Evolutionary conservation across 2,329 filamentous ascomycete genomes (phyloP).

Genomic region (Microsporum ferrugineum): DNA sequence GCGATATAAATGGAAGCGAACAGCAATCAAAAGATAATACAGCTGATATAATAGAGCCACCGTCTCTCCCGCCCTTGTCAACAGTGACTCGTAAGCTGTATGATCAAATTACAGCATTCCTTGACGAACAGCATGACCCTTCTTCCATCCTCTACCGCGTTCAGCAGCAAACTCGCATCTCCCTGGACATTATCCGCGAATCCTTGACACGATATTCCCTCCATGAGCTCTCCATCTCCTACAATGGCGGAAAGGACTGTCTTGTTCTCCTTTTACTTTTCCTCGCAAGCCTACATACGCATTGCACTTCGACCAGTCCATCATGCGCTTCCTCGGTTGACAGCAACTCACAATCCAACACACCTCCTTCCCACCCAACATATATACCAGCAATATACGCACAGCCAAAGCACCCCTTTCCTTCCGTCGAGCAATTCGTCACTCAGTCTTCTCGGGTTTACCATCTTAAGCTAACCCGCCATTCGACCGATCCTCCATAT

Average conservation of each 20-base stretch:
- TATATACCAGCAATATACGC: conserved; percentile 80
- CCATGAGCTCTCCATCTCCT: conserved; percentile 74
- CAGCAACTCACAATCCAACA: background rate
- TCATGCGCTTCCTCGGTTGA: background rate
- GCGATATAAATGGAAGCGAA: background rate
- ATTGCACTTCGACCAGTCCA: conserved; percentile 5
- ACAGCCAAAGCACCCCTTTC: conserved; percentile 70
- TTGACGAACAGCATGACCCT: conserved; percentile 47
- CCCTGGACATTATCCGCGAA: conserved; percentile 61
- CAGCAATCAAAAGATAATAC: background rate
- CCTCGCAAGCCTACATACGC: conserved; percentile 48
- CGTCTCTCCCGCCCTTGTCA: conserved; percentile 31
- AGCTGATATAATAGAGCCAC: conserved; percentile 1
- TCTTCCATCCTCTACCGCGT: conserved; percentile 48
- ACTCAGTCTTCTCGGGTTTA: conserved; percentile 53
- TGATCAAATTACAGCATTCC: conserved; percentile 51
- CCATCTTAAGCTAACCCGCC: conserved; percentile 62
- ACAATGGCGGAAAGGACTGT: conserved; percentile 97
- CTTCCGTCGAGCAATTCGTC: conserved; percentile 78
- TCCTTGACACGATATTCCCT: conserved; percentile 66
- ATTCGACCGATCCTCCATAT: conserved; percentile 48
- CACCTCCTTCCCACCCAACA: conserved; percentile 9
- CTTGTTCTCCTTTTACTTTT: conserved; percentile 83
- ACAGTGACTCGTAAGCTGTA: conserved; percentile 55
- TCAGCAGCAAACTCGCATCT: conserved; percentile 62